A percentile compares a stretch with the other conserved stretches of the same genome.
These are phyloP conservation scores for Alternaria atra DNA, from an alignment of 2,329 filamentous ascomycete genomes.

Conservation along the genomic window DNA sequence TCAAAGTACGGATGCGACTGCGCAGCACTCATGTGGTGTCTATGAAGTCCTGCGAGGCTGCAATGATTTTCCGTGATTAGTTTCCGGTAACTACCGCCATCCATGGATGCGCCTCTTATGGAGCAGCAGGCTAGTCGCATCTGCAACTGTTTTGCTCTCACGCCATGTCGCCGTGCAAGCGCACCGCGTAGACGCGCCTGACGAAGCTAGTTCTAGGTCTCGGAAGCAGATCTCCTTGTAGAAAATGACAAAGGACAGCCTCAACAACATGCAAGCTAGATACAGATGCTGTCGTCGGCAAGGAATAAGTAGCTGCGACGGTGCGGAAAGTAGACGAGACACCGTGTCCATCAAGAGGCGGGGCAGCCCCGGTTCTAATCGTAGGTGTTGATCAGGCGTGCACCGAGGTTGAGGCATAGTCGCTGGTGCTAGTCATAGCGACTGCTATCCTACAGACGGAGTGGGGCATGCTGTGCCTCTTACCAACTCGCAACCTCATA, in stretches of 20 bases:
- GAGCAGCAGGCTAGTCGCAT: conserved; percentile 9
- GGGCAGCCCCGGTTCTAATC: conserved; percentile 9
- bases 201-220: conserved; percentile 8
- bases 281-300: background rate
- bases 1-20: background rate
- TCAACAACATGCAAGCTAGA: conserved; percentile 14
- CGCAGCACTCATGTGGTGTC: background rate
- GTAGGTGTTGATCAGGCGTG: conserved; percentile 3
- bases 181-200: conserved; percentile 11
- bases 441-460: background rate
- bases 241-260: conserved; percentile 9
- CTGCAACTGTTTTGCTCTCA: conserved; percentile 10
- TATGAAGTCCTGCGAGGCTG: background rate
- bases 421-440: background rate
- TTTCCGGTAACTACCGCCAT: conserved; percentile 11
- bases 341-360: conserved; percentile 4
- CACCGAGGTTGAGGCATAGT: conserved; percentile 4
- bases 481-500: background rate
- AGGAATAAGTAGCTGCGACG: conserved; percentile 1
- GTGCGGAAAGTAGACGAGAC: conserved; percentile 8
- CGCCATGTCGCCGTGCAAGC: conserved; percentile 9
- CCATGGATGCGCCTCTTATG: conserved; percentile 3
- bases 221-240: conserved; percentile 15
- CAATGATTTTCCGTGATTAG: background rate
- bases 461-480: conserved; percentile 9